These are phyloP conservation scores for Porcisia deanei DNA, from an alignment of 208 protist genomes.

Conservation along the genomic window DNA sequence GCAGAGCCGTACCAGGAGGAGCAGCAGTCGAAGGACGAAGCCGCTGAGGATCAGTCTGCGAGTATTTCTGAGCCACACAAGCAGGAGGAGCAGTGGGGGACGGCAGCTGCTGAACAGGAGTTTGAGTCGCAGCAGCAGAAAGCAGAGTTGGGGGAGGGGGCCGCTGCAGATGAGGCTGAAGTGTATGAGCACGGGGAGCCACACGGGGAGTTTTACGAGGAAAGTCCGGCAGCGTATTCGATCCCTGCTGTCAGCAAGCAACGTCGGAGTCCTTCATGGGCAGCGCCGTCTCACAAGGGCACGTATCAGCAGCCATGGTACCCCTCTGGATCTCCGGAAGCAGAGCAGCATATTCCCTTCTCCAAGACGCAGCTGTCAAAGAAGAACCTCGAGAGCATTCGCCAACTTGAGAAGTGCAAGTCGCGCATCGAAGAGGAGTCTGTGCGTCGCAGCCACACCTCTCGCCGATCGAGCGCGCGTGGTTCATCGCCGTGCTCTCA, in stretches of 20 bases:
- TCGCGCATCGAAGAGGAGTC: conserved; percentile 53
- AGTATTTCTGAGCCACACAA: too few relatives aligned
- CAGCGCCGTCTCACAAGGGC: background rate
- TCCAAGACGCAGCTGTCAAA: conserved; percentile 64
- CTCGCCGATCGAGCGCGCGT: conserved; percentile 30
- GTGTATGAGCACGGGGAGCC: conserved; percentile 20
- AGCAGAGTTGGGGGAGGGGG: background rate
- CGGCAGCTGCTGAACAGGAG: too few relatives aligned
- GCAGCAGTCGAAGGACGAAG: conserved; percentile 8
- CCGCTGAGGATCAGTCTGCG: too few relatives aligned
- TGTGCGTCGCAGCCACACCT: conserved; percentile 40
- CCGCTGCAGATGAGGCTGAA: conserved; percentile 9
- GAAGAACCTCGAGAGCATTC: conserved; percentile 67
- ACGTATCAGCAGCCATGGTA: conserved; percentile 72
- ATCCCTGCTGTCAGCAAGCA: background rate
- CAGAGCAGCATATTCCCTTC: conserved; percentile 68
- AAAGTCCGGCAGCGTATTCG: conserved; percentile 15
- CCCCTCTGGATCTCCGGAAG: conserved; percentile 43
- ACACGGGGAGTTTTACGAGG: conserved; percentile 9
- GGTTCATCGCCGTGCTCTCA: conserved; percentile 24
- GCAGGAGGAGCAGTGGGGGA: too few relatives aligned
- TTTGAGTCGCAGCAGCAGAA: too few relatives aligned
- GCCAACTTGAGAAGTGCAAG: conserved; percentile 60
- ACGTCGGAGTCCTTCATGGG: conserved; percentile 23
- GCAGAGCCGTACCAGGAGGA: background rate